These are phyloP conservation scores for Tuber calosporum DNA, from an alignment of 495 filamentous ascomycete species.

Conservation along the genomic window DNA sequence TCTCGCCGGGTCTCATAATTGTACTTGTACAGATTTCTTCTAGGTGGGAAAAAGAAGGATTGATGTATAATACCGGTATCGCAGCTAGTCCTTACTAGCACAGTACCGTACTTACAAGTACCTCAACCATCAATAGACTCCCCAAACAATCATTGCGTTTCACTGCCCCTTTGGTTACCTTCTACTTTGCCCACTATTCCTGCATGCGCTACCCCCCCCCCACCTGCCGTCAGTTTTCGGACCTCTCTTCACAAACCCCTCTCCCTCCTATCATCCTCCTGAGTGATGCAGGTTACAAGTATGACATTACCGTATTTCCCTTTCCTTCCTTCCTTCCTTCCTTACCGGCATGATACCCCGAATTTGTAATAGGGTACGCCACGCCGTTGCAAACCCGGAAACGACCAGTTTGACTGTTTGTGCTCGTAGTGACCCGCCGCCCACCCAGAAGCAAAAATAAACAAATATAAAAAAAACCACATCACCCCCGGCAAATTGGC, in stretches of 20 bases:
- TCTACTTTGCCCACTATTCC: not conserved
- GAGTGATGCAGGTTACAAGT: conserved; percentile 4
- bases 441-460: not conserved
- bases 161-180: not conserved
- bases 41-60: conserved; percentile 4
- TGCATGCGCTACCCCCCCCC: not conserved
- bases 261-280: not conserved
- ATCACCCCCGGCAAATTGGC: not conserved
- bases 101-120: too few species aligned
- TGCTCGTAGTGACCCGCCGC: not conserved
- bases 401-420: conserved; percentile 8
- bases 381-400: not conserved
- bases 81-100: not conserved
- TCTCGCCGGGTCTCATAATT: too few species aligned
- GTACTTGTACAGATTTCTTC: not conserved
- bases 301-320: too few species aligned
- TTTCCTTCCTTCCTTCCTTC: conserved; percentile 8
- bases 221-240: not conserved
- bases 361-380: not conserved
- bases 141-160: not conserved
- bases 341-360: not conserved
- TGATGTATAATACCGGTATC: not conserved
- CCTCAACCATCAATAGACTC: not conserved
- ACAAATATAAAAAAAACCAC: not conserved
- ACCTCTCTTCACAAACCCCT: not conserved